Conservation (phyloP, 352 stramenopile species). For the Phytophthora rubi region DNA sequence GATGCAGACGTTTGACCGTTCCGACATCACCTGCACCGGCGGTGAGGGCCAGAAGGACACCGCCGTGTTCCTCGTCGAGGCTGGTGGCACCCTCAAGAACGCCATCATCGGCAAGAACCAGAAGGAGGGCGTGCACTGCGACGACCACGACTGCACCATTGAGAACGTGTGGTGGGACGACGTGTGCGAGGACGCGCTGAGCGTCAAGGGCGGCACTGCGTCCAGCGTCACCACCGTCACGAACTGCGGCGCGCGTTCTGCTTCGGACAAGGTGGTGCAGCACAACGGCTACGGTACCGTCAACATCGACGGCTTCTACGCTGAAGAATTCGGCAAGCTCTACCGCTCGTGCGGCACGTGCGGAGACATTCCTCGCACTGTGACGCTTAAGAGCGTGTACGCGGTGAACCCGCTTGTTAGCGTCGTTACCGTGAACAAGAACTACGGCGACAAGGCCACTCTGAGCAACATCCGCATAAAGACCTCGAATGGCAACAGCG, state of each 20-base stretch:
- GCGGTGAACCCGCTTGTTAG: conserved; percentile 35
- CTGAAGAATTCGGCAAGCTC: conserved; percentile 23
- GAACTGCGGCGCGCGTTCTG: conserved; percentile 34
- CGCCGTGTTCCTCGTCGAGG: not conserved
- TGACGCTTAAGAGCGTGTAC: conserved; percentile 41
- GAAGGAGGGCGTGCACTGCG: conserved; percentile 22
- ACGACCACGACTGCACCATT: conserved; percentile 22
- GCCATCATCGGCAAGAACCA: conserved; percentile 28
- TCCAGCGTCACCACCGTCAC: conserved; percentile 35
- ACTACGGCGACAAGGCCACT: conserved; percentile 41
- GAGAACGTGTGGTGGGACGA: conserved; percentile 26
- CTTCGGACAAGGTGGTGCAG: conserved; percentile 54
- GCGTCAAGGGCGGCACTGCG: conserved; percentile 39
- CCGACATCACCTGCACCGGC: conserved; percentile 29
- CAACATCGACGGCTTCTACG: conserved; percentile 25
- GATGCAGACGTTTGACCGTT: conserved; percentile 68
- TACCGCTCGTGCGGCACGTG: conserved; percentile 28
- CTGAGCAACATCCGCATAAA: conserved; percentile 39
- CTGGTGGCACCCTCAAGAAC: conserved; percentile 10
- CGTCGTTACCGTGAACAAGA: conserved; percentile 49
- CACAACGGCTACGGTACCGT: conserved; percentile 30
- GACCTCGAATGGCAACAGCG: conserved; percentile 16
- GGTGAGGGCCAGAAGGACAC: not conserved
- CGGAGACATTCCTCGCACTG: conserved; percentile 31
- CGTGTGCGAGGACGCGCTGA: conserved; percentile 31